phyloP scores from a whole-genome alignment of 208 protist species.

The Wallacemonas sp. region DNA sequence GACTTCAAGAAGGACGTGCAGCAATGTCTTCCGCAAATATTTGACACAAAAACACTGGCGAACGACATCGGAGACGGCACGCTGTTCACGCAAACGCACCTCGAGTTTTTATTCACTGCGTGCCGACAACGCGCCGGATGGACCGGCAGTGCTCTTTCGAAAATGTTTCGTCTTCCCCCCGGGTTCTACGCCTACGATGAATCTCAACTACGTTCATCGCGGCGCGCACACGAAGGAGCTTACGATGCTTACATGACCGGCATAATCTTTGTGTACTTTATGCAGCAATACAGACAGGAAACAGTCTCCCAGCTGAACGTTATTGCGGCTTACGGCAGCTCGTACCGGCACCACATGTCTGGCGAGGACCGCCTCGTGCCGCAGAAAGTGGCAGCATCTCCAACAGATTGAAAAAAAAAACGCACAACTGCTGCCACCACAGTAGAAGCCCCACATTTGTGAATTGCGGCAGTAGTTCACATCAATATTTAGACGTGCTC shows the following conservation, averaged over 20 bases:
- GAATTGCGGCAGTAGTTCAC: too few relatives aligned
- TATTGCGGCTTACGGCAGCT: constrained; percentile 48
- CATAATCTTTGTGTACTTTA: constrained; percentile 35
- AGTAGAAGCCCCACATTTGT: too few relatives aligned
- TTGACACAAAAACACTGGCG: constrained; percentile 75
- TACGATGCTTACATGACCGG: constrained; percentile 86
- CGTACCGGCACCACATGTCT: constrained; percentile 22
- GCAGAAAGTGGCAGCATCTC: too few relatives aligned
- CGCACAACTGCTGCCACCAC: too few relatives aligned
- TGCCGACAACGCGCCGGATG: constrained; percentile 19
- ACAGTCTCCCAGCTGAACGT: constrained; percentile 26
- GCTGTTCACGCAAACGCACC: constrained; percentile 21
- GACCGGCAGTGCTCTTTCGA: background rate
- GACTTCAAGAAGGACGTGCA: constrained; percentile 47
- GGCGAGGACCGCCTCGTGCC: constrained; percentile 5
- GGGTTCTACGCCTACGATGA: constrained; percentile 63
- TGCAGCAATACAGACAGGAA: constrained; percentile 8
- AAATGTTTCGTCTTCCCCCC: constrained; percentile 28
- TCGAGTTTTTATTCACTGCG: constrained; percentile 39
- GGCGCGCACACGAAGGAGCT: constrained; percentile 45
- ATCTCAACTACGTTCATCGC: background rate
- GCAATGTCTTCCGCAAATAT: constrained; percentile 39
- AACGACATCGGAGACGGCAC: constrained; percentile 7
- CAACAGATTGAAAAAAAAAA: too few relatives aligned
- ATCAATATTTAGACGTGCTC: too few relatives aligned